Conservation (phyloP, 441 rosid genomes). For the Adansonia rubrostipa region DNA sequence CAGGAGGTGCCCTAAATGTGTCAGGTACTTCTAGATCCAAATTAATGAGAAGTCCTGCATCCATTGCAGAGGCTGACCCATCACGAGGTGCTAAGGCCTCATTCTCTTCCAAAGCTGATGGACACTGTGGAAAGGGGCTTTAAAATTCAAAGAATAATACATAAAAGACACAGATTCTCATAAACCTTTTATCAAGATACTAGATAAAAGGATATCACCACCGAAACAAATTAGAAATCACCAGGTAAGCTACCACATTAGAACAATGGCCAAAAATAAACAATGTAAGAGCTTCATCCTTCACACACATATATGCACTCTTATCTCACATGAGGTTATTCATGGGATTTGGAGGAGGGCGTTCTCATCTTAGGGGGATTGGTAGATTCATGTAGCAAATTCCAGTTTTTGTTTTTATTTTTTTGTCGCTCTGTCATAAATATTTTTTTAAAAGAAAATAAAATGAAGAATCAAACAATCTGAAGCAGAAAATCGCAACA, state of each 20-base stretch:
- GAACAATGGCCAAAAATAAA: neutral
- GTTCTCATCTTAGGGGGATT: neutral
- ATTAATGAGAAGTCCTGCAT: conserved; percentile 57
- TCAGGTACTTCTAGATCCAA: conserved; percentile 59
- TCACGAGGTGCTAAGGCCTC: conserved; percentile 45
- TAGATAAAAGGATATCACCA: conserved; percentile 5
- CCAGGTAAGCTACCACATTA: conserved; percentile 9
- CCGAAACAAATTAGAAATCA: conserved; percentile 3
- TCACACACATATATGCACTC: neutral
- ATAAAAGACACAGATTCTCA: conserved; percentile 16
- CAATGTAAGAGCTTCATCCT: neutral
- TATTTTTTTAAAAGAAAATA: neutral
- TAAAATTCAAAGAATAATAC: conserved; percentile 27
- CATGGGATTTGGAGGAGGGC: neutral
- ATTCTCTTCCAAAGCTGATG: conserved; percentile 52
- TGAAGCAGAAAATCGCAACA: neutral
- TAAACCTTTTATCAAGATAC: neutral
- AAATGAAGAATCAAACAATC: neutral
- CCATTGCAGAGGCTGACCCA: conserved; percentile 42
- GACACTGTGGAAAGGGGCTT: conserved; percentile 47
- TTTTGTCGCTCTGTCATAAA: neutral
- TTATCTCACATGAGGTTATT: neutral
- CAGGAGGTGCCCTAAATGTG: conserved; percentile 57
- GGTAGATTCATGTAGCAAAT: neutral
- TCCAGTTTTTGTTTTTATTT: neutral